Percentiles rank a stretch among this genome's conserved stretches.
These are phyloP conservation scores for Penicillium ucsense DNA, from an alignment of 495 filamentous ascomycete genomes.

Conservation along the genomic window DNA sequence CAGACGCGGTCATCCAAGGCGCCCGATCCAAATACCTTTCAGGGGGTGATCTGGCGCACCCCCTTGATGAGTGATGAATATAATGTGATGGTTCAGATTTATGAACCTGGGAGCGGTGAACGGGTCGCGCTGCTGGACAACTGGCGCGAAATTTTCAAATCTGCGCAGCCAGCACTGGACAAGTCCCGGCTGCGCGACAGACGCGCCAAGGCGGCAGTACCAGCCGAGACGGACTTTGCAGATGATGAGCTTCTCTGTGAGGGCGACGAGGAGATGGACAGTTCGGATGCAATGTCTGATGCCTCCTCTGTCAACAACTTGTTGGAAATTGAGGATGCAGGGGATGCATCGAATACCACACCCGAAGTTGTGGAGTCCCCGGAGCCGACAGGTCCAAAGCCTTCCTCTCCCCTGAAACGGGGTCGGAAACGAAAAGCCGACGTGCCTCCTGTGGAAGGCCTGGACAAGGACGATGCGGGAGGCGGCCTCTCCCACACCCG, in stretches of 20 bases:
- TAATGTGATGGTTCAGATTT: constrained; percentile 20
- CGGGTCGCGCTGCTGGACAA: constrained; percentile 39
- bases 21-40: constrained; percentile 25
- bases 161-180: constrained; percentile 24
- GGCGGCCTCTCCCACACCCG: constrained; percentile 5
- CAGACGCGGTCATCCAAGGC: constrained; percentile 2
- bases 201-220: neutral
- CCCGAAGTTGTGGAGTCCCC: constrained; percentile 9
- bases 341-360: constrained; percentile 17
- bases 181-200: constrained; percentile 15
- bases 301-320: constrained; percentile 4
- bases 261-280: constrained; percentile 4
- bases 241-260: constrained; percentile 6
- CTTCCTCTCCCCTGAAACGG: constrained; percentile 9
- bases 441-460: constrained; percentile 10
- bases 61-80: constrained; percentile 14
- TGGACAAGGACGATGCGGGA: constrained; percentile 4
- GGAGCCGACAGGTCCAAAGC: neutral
- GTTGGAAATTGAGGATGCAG: constrained; percentile 7
- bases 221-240: neutral
- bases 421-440: constrained; percentile 33
- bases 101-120: constrained; percentile 30
- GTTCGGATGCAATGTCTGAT: constrained; percentile 14
- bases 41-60: constrained; percentile 33
- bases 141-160: constrained; percentile 43